Percentiles rank a stretch among this genome's conserved stretches.
Conservation (phyloP, 1,139 yeast species). For the Pichia kudriavzevii region DNA sequence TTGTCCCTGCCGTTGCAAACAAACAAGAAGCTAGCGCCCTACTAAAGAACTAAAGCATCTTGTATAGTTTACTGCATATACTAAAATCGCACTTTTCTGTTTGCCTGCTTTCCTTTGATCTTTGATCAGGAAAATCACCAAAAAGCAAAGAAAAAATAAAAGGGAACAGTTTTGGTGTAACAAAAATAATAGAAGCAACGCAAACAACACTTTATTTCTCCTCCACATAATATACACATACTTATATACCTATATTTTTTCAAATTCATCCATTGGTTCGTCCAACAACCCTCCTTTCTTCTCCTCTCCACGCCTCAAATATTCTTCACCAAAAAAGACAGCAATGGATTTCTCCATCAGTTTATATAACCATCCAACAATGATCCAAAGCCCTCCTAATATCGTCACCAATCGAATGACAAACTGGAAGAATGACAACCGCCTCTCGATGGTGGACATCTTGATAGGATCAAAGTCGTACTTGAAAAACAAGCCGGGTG, state of each 20-base stretch:
- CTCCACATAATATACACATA: background rate
- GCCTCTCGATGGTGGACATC: constrained; percentile 56
- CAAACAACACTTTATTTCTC: no score
- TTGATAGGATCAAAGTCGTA: constrained; percentile 88
- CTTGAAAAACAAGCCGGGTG: constrained; percentile 76
- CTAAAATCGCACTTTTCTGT: no score
- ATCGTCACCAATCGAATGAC: constrained; percentile 73
- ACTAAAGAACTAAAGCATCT: constrained; percentile 9
- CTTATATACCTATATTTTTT: constrained; percentile 5
- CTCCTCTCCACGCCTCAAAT: constrained; percentile 49
- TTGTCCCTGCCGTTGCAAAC: constrained; percentile 25
- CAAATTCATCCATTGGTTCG: constrained; percentile 21
- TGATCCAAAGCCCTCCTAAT: constrained; percentile 59
- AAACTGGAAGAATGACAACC: constrained; percentile 74
- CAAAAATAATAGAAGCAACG: no score
- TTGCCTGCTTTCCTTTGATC: no score
- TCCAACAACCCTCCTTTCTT: constrained; percentile 30
- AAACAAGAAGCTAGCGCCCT: constrained; percentile 15
- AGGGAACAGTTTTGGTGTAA: no score
- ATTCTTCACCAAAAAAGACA: constrained; percentile 43
- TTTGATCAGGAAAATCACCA: no score
- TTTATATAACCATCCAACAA: constrained; percentile 41
- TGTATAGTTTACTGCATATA: no score
- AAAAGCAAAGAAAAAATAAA: no score
- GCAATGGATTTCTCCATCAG: constrained; percentile 37